phyloP scores from a whole-genome alignment of 306 rosid genomes.

The Mimosa bimucronata region DNA sequence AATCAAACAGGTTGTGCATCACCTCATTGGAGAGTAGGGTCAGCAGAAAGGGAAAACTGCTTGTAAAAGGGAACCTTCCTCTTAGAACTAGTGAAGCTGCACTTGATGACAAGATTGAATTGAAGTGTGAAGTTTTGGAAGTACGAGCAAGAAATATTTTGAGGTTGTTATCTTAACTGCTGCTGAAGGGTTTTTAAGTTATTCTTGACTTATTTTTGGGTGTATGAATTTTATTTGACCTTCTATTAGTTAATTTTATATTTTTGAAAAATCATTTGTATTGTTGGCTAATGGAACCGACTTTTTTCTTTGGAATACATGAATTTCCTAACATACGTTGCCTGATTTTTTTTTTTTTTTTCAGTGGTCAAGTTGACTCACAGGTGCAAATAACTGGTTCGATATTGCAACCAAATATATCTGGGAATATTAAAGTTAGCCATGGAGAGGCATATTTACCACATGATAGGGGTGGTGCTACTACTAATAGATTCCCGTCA shows the following conservation, averaged over 20 bases:
- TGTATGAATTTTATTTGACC: conserved; percentile 19
- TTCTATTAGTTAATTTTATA: not conserved
- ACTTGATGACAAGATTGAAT: conserved; percentile 80
- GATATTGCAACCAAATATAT: conserved; percentile 82
- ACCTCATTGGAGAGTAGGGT: conserved; percentile 87
- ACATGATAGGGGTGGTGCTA: conserved; percentile 84
- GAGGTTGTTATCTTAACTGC: conserved; percentile 56
- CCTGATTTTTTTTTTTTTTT: conserved; percentile 35
- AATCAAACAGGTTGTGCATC: conserved; percentile 92
- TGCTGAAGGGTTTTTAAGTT: conserved; percentile 20
- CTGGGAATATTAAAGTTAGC: conserved; percentile 87
- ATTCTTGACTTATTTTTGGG: conserved; percentile 25
- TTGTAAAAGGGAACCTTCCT: conserved; percentile 90
- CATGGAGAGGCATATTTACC: conserved; percentile 98
- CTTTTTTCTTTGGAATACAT: conserved; percentile 12
- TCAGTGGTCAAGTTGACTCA: conserved; percentile 96
- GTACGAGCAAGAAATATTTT: conserved; percentile 82
- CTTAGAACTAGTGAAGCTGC: conserved; percentile 90
- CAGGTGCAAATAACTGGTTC: conserved; percentile 96
- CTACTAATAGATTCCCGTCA: conserved; percentile 70
- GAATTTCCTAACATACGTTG: conserved; percentile 29
- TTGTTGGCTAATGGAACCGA: not conserved
- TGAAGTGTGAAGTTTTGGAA: conserved; percentile 90
- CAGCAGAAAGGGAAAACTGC: conserved; percentile 87
- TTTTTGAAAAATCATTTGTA: not conserved